Conservation (phyloP, 441 rosid species). For the Aleurites moluccanus region DNA sequence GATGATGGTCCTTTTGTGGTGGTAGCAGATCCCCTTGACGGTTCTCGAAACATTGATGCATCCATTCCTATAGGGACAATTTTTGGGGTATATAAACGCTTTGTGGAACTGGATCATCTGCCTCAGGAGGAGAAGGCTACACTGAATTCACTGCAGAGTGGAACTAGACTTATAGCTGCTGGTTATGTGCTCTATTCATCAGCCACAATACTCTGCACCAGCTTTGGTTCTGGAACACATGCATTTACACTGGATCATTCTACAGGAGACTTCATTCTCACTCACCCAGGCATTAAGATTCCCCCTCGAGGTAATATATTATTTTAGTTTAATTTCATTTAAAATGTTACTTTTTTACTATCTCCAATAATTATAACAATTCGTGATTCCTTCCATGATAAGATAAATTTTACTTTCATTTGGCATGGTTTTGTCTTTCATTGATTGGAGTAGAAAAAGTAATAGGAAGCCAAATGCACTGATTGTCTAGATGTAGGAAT, state of each 20-base stretch:
- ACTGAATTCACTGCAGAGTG: constrained; percentile 82
- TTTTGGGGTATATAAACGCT: constrained; percentile 73
- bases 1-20: constrained; percentile 75
- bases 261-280: constrained; percentile 83
- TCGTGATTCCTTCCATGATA: not conserved
- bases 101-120: constrained; percentile 73
- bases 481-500: not conserved
- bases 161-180: constrained; percentile 72
- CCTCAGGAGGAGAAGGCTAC: constrained; percentile 66
- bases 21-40: constrained; percentile 92
- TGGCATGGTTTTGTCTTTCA: not conserved
- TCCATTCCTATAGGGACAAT: constrained; percentile 95
- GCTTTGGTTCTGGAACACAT: constrained; percentile 90
- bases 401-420: not conserved
- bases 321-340: too few relatives aligned
- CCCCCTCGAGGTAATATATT: constrained; percentile 71
- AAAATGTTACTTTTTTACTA: not conserved
- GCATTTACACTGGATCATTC: constrained; percentile 85
- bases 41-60: constrained; percentile 90
- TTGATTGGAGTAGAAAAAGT: not conserved
- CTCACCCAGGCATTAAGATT: constrained; percentile 70
- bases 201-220: constrained; percentile 78
- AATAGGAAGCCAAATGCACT: not conserved
- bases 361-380: not conserved
- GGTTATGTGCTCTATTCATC: constrained; percentile 91